These are phyloP conservation scores for Penicillium turbatum DNA, from an alignment of 495 filamentous ascomycete genomes.

Conservation along the genomic window DNA sequence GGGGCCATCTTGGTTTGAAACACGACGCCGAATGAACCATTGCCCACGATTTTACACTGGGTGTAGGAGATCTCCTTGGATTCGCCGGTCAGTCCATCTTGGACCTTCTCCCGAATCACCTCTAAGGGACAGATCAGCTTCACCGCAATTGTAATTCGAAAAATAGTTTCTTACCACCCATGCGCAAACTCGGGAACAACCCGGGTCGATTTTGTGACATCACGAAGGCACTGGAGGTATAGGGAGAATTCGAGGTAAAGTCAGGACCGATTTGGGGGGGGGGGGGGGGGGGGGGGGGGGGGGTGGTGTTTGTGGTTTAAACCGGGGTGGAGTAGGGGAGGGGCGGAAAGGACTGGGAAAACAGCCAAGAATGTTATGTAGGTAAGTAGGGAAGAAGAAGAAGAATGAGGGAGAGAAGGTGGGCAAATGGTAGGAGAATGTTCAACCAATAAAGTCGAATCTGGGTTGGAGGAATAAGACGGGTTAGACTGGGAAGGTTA, in stretches of 20 bases:
- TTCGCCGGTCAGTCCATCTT: conserved; percentile 95
- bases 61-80: conserved; percentile 96
- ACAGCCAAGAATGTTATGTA: conserved; percentile 22
- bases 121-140: conserved; percentile 52
- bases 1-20: conserved; percentile 98
- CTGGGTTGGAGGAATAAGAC: conserved; percentile 2
- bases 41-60: conserved; percentile 99
- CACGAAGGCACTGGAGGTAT: conserved; percentile 22
- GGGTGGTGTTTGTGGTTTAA: too few species aligned
- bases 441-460: conserved; percentile 10
- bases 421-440: conserved; percentile 10
- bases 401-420: conserved; percentile 9
- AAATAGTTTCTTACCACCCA: conserved; percentile 65
- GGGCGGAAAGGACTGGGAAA: conserved; percentile 27
- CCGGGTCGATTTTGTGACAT: conserved; percentile 75
- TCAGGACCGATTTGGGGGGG: conserved; percentile 26
- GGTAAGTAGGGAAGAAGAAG: conserved; percentile 8
- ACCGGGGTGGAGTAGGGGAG: conserved; percentile 19
- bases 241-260: conserved; percentile 25
- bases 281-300: too few species aligned
- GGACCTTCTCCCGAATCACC: conserved; percentile 97
- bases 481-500: conserved; percentile 13
- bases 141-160: conserved; percentile 6
- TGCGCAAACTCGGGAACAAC: conserved; percentile 71
- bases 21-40: conserved; percentile 97